Conservation (phyloP, 139 green algal species). For the Chlamydomonas schloesseri region DNA sequence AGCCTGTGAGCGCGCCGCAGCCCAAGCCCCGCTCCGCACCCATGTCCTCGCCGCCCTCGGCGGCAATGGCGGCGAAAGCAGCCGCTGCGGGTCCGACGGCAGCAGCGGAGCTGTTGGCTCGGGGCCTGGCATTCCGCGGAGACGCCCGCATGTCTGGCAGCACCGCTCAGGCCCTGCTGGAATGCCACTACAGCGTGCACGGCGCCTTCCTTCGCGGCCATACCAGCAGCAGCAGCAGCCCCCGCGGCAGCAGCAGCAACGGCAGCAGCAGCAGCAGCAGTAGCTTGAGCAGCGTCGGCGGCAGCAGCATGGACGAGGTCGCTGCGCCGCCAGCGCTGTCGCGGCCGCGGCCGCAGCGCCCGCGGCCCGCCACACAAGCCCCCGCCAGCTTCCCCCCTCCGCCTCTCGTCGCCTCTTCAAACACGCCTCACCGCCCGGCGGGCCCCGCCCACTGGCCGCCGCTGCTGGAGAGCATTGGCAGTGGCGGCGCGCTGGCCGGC, state of each 20-base stretch:
- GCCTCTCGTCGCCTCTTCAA: too few relatives aligned
- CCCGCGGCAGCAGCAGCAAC: too few relatives aligned
- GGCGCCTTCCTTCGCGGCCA: conserved; percentile 52
- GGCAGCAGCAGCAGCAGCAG: background rate
- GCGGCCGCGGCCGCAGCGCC: too few relatives aligned
- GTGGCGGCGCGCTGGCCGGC: conserved; percentile 17
- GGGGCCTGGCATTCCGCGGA: conserved; percentile 32
- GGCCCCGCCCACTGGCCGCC: background rate
- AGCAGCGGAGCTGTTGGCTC: background rate
- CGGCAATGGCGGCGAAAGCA: too few relatives aligned
- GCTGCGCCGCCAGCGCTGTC: too few relatives aligned
- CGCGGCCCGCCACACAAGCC: too few relatives aligned
- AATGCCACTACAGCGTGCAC: conserved; percentile 75
- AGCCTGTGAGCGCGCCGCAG: background rate
- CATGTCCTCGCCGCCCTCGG: too few relatives aligned
- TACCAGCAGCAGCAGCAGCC: too few relatives aligned
- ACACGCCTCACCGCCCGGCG: too few relatives aligned
- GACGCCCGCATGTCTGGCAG: background rate
- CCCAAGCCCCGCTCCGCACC: background rate
- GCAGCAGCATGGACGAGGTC: background rate
- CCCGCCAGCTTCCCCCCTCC: too few relatives aligned
- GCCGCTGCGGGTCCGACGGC: too few relatives aligned
- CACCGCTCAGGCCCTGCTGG: conserved; percentile 70
- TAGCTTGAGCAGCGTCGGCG: too few relatives aligned
- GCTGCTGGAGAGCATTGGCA: background rate